Evolutionary conservation across 2,329 filamentous ascomycete genomes (phyloP).

Genomic region (Aspergillus phoenicis): DNA sequence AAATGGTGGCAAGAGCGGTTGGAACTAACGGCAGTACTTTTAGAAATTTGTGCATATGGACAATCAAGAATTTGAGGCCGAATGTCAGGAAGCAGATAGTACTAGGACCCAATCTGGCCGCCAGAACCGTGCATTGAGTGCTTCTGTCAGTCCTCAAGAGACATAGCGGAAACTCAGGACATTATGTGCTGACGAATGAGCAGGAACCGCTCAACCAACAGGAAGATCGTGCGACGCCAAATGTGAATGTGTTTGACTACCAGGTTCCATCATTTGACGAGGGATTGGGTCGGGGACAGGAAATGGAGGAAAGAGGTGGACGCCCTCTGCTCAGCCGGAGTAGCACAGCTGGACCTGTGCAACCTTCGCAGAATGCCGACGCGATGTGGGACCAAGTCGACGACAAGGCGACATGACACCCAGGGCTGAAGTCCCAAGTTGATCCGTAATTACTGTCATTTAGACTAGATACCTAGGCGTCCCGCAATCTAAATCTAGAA

Average conservation of each 20-base stretch:
- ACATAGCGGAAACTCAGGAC: background rate
- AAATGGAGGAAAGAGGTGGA: slow-evolving; percentile 44
- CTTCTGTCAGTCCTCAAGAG: background rate
- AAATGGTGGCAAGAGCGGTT: background rate
- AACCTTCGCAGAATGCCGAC: slow-evolving; percentile 12
- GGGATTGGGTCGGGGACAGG: slow-evolving; percentile 31
- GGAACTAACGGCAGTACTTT: slow-evolving; percentile 18
- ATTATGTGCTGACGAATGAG: slow-evolving; percentile 4
- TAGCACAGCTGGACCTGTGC: slow-evolving; percentile 14
- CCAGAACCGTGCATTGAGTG: slow-evolving; percentile 1
- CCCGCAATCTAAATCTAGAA: background rate
- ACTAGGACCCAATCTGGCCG: slow-evolving; percentile 12
- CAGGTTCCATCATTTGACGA: slow-evolving; percentile 42
- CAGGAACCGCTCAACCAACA: slow-evolving; percentile 10
- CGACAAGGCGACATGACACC: slow-evolving; percentile 4
- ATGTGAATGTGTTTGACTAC: slow-evolving; percentile 44
- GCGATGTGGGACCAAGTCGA: slow-evolving; percentile 7
- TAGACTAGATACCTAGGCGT: background rate
- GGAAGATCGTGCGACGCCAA: background rate
- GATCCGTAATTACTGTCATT: background rate
- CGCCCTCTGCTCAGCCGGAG: slow-evolving; percentile 27
- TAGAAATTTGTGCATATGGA: slow-evolving; percentile 55
- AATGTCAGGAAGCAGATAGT: slow-evolving; percentile 33
- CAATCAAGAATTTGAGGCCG: slow-evolving; percentile 46
- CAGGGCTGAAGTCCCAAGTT: background rate